A percentile compares a stretch with the other conserved stretches of the same genome.
phyloP scores from a whole-genome alignment of 202 grass and related monocot species.

The Setaria viridis region DNA sequence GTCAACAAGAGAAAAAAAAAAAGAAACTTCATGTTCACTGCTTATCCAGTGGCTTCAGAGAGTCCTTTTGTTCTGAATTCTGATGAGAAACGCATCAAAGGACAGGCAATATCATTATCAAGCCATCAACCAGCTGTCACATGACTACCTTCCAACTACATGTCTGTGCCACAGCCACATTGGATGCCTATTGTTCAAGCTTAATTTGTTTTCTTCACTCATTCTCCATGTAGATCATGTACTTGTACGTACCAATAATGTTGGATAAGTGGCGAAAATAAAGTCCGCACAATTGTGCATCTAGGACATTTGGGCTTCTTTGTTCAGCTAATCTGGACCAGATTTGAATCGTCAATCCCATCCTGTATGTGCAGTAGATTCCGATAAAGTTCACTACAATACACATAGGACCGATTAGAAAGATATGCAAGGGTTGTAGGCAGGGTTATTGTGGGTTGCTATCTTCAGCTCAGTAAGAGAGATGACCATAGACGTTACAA shows the following conservation, averaged over 20 bases:
- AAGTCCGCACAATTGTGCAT: background rate
- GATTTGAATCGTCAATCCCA: background rate
- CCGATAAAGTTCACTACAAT: background rate
- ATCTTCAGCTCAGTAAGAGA: too few species aligned
- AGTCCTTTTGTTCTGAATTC: background rate
- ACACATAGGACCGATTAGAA: too few species aligned
- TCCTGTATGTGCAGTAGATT: background rate
- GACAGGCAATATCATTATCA: background rate
- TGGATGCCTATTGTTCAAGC: background rate
- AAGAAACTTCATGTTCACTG: background rate
- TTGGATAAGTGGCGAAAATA: background rate
- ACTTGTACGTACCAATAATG: background rate
- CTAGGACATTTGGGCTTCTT: background rate
- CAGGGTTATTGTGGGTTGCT: too few species aligned
- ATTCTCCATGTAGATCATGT: background rate
- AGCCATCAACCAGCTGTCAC: slow-evolving; percentile 3
- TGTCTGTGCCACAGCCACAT: background rate
- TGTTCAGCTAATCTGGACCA: background rate
- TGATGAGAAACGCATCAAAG: slow-evolving; percentile 28
- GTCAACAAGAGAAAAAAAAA: too few species aligned
- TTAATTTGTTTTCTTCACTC: background rate
- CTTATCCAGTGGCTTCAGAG: background rate
- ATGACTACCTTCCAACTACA: background rate
- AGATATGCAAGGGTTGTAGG: too few species aligned
- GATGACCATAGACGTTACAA: too few species aligned